These are phyloP conservation scores for Aspergillus luchuensis DNA, from an alignment of 2,329 filamentous ascomycete genomes.

Conservation along the genomic window DNA sequence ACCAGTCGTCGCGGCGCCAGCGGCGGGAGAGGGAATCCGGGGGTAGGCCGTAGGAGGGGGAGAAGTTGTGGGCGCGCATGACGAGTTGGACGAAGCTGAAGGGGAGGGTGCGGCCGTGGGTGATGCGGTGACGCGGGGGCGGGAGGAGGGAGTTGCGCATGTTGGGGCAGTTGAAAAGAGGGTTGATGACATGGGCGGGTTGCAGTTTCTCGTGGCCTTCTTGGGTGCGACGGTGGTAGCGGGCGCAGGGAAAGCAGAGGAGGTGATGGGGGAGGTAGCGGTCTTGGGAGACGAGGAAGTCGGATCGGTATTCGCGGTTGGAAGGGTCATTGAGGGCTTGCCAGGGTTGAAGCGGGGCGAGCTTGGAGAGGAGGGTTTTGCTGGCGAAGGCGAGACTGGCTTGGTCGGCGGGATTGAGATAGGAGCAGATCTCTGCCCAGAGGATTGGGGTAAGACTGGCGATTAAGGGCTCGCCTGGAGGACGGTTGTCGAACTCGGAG, in stretches of 20 bases:
- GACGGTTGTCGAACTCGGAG: constrained; percentile 25
- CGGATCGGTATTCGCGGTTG: constrained; percentile 50
- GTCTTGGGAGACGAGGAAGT: constrained; percentile 57
- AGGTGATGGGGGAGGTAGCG: constrained; percentile 56
- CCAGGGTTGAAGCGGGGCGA: constrained; percentile 47
- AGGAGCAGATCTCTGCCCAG: constrained; percentile 50
- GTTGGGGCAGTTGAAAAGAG: constrained; percentile 59
- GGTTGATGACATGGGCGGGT: constrained; percentile 57
- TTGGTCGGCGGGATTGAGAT: constrained; percentile 49
- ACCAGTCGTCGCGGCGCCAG: constrained; percentile 59
- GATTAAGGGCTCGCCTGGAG: constrained; percentile 46
- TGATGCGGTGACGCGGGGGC: constrained; percentile 56
- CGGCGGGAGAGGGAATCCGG: constrained; percentile 52
- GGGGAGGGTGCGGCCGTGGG: constrained; percentile 57
- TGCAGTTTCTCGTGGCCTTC: constrained; percentile 57
- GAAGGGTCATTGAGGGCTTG: constrained; percentile 42
- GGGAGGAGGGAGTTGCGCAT: constrained; percentile 50
- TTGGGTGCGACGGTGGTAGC: constrained; percentile 57
- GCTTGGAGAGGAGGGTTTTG: constrained; percentile 46
- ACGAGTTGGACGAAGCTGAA: constrained; percentile 63
- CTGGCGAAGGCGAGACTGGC: constrained; percentile 54
- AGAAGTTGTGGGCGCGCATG: constrained; percentile 52
- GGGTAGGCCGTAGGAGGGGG: constrained; percentile 51
- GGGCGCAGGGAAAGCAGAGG: constrained; percentile 60
- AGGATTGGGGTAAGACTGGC: constrained; percentile 48